Base-by-base conservation (phyloP, 2,329 filamentous ascomycete species). In the Mycocentrospora acerina region DNA sequence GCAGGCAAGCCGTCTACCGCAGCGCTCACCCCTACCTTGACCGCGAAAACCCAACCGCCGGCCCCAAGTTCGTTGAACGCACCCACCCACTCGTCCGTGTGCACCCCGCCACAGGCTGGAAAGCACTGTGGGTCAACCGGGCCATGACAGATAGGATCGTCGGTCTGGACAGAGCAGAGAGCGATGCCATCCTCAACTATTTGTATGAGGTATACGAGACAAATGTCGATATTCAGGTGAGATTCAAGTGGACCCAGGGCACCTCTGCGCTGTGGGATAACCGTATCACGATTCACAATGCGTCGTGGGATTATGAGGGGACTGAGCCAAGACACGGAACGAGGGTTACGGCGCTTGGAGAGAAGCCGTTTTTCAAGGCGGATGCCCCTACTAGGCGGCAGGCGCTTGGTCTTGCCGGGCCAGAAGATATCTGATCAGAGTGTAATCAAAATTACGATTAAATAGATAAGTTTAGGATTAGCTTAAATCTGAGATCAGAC, bases 91-190 rank as follows among this genome's bases (percentile, higher is more conserved):
- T 88, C 8, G 84, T 88, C 2, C 75, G 85, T 3, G 80, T 85
- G 0, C 84, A 88, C 57, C 85, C 85, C 0, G 83, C 80, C 0
- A 88, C 85, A 0, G 85, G 84, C 1, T 88, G 85, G 85, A 88
- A 87, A 62, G 74, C 82, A 0, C 72, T 88, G 0, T 88, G 77
- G 72, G 85, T 88, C 0, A 88, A 88, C 59, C 76, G 83, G 3
- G 72, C 80, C 2, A 83, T 88, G 76, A 88, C 84, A 0, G 74
- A 76, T 5, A 72, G 77, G 1, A 88, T 88, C 32, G 79, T 88
- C 0, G 85, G 84, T 0, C 62, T 88, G 0, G 83, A 88, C 51
- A 79, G 78, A 43, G 80, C 74, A 0, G 85, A 88, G 64, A 86
- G 82, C 40, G 84, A 88, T 50, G 48, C 80, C 0, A 82, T 88